Evolutionary conservation across 192 early-diverging fungal species (phyloP).

Genomic region (Umbelopsis sp.): DNA sequence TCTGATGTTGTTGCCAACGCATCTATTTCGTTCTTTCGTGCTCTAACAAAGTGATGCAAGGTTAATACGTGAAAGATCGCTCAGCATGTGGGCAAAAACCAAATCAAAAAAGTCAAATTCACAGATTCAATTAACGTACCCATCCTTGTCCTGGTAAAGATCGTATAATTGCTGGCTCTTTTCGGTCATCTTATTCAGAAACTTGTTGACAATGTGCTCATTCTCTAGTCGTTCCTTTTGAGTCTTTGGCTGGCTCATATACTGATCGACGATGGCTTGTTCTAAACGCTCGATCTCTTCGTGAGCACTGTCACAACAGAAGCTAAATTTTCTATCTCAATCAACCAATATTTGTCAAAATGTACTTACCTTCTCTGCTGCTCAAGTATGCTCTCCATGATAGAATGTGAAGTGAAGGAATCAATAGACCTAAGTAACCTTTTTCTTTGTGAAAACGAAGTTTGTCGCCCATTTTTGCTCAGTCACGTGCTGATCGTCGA

Average conservation of each 20-base stretch:
- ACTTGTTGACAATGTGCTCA: conserved; percentile 77
- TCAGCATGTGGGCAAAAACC: background rate
- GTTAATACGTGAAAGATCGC: background rate
- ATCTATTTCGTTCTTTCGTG: conserved; percentile 68
- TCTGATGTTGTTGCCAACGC: conserved; percentile 60
- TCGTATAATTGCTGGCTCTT: conserved; percentile 64
- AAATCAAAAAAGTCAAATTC: background rate
- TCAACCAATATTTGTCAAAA: background rate
- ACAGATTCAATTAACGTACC: conserved; percentile 40
- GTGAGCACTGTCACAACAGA: conserved; percentile 49
- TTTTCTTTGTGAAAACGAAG: background rate
- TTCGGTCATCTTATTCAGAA: conserved; percentile 69
- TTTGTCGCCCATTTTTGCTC: background rate
- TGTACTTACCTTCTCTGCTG: conserved; percentile 56
- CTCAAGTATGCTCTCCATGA: conserved; percentile 69
- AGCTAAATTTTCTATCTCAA: background rate
- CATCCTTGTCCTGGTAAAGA: conserved; percentile 74
- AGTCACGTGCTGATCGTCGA: background rate
- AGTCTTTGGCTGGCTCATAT: conserved; percentile 73
- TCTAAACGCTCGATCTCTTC: conserved; percentile 95
- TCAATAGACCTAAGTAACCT: background rate
- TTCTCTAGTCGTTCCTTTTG: conserved; percentile 80
- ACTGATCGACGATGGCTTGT: conserved; percentile 80
- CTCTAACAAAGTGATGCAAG: conserved; percentile 34
- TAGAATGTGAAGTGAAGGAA: background rate